Conservation (phyloP, 2,329 filamentous ascomycete genomes). For the Chaetoscypha palmicola region DNA sequence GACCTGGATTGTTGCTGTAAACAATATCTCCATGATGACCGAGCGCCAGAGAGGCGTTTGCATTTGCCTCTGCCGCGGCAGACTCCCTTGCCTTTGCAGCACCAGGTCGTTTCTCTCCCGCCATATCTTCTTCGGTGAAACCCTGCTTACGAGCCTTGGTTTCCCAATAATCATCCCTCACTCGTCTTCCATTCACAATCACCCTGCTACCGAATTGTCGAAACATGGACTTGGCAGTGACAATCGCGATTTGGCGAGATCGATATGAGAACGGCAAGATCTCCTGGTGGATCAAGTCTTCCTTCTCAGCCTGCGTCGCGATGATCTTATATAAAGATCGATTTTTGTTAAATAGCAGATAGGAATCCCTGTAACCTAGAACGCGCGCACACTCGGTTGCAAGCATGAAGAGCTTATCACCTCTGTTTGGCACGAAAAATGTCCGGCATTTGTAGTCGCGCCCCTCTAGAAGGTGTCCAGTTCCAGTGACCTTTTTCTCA, state of each 20-base stretch:
- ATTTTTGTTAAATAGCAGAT: conserved; percentile 97
- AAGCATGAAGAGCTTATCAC: conserved; percentile 95
- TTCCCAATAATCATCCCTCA: conserved; percentile 98
- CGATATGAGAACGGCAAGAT: conserved; percentile 96
- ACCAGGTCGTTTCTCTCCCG: conserved; percentile 91
- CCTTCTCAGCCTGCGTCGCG: conserved; percentile 90
- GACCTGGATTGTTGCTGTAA: conserved; percentile 67
- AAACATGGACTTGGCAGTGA: conserved; percentile 97
- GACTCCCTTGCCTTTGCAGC: conserved; percentile 83
- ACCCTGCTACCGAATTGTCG: conserved; percentile 94
- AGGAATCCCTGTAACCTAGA: conserved; percentile 92
- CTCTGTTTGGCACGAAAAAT: conserved; percentile 84
- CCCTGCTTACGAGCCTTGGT: conserved; percentile 94
- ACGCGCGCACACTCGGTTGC: conserved; percentile 95
- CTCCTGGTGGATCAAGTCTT: conserved; percentile 90
- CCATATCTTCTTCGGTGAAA: conserved; percentile 93
- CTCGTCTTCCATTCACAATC: conserved; percentile 80
- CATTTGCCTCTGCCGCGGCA: conserved; percentile 56
- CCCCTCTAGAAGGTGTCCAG: conserved; percentile 73
- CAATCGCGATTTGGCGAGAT: conserved; percentile 96
- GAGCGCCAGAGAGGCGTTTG: conserved; percentile 49
- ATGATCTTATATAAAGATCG: conserved; percentile 96
- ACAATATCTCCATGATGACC: conserved; percentile 78
- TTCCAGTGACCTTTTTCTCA: conserved; percentile 84
- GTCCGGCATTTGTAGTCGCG: conserved; percentile 90